Evolutionary conservation across 805 yeast genomes (phyloP).

Genomic region (Candida sonorensis): DNA sequence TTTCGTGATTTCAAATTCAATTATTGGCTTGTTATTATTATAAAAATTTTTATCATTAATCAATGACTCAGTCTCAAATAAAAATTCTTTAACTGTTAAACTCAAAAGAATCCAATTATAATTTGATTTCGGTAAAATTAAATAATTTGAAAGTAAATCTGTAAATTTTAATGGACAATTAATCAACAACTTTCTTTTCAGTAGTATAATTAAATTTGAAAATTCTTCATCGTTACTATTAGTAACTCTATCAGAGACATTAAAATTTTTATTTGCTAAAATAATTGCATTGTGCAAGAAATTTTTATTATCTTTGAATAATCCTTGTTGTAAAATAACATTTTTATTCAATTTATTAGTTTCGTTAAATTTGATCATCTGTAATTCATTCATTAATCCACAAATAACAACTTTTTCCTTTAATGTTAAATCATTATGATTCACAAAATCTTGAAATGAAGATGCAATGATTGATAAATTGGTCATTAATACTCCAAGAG

Average conservation of each 20-base stretch:
- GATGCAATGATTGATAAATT: conserved; percentile 21
- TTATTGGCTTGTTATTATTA: conserved; percentile 19
- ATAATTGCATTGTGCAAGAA: conserved; percentile 48
- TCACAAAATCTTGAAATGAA: conserved; percentile 12
- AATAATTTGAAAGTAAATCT: conserved; percentile 42
- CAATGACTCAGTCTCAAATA: conserved; percentile 20
- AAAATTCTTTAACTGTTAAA: conserved; percentile 41
- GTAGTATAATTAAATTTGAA: conserved; percentile 31
- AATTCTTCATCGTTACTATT: conserved; percentile 17
- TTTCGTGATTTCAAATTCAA: conserved; percentile 19
- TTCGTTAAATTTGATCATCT: conserved; percentile 24
- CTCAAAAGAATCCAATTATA: conserved; percentile 39
- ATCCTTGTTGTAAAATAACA: conserved; percentile 18
- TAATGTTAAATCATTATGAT: conserved; percentile 12
- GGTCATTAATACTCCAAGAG: conserved; percentile 18
- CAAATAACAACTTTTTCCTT: conserved; percentile 23
- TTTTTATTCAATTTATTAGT: conserved; percentile 18
- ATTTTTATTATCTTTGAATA: conserved; percentile 30
- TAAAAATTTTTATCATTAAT: conserved; percentile 14
- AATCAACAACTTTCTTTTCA: conserved; percentile 42
- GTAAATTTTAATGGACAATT: conserved; percentile 43
- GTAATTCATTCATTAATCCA: conserved; percentile 27
- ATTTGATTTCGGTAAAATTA: conserved; percentile 32
- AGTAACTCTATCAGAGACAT: conserved; percentile 17
- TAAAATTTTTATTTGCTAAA: conserved; percentile 39